Conservation (phyloP, 805 yeast genomes). For the Metschnikowia henanensis region DNA sequence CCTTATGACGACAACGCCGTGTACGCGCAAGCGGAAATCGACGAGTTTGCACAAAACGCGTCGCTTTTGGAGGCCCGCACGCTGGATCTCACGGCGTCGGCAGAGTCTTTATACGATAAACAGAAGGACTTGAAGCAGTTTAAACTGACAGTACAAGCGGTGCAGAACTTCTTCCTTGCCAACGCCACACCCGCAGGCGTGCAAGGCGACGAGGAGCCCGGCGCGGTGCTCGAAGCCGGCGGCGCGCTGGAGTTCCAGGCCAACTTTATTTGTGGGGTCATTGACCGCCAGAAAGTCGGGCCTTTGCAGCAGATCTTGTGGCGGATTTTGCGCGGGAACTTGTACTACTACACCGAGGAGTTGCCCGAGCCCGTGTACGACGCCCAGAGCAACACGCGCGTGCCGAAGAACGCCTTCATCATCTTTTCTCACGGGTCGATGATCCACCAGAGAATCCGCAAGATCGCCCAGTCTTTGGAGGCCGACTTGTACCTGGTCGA, state of each 20-base stretch:
- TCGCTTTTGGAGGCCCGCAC: slow-evolving; percentile 73
- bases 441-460: slow-evolving; percentile 68
- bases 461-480: slow-evolving; percentile 87
- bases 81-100: slow-evolving; percentile 65
- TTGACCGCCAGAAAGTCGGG: slow-evolving; percentile 66
- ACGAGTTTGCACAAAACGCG: slow-evolving; percentile 64
- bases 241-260: slow-evolving; percentile 27
- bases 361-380: slow-evolving; percentile 71
- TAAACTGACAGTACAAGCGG: slow-evolving; percentile 48
- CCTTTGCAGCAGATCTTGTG: slow-evolving; percentile 81
- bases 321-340: slow-evolving; percentile 92
- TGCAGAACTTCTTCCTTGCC: slow-evolving; percentile 34
- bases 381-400: slow-evolving; percentile 50
- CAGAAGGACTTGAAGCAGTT: slow-evolving; percentile 70
- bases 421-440: slow-evolving; percentile 89
- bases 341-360: slow-evolving; percentile 73
- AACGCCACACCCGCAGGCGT: slow-evolving; percentile 24
- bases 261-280: slow-evolving; percentile 76
- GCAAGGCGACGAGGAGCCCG: slow-evolving; percentile 38
- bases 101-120: slow-evolving; percentile 59
- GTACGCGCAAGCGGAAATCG: slow-evolving; percentile 60
- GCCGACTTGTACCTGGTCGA: slow-evolving; percentile 73
- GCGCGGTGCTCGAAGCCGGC: slow-evolving; percentile 41
- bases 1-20: slow-evolving; percentile 33
- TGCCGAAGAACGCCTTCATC: slow-evolving; percentile 80